phyloP scores from a whole-genome alignment of 2,329 filamentous ascomycete genomes.

The Beauveria australis region DNA sequence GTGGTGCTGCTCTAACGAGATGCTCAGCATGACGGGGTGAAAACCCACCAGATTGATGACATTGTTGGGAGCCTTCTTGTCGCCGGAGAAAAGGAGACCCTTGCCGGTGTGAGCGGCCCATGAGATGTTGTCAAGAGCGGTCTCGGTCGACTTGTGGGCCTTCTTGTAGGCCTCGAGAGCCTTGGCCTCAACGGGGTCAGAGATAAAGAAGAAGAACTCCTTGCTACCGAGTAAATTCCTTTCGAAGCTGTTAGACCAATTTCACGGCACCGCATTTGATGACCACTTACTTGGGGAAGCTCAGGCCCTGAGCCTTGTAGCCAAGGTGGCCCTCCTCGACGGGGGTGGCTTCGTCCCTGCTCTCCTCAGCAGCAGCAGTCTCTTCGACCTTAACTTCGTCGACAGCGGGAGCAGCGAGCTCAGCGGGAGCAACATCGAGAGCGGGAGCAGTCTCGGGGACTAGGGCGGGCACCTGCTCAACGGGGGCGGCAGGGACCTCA shows the following conservation, averaged over 20 bases:
- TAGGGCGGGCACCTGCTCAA: constrained; percentile 27
- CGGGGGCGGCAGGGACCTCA: constrained; percentile 47
- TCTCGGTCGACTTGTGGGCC: constrained; percentile 71
- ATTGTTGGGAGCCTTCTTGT: constrained; percentile 73
- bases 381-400: constrained; percentile 31
- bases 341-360: constrained; percentile 52
- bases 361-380: constrained; percentile 32
- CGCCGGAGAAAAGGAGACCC: constrained; percentile 84
- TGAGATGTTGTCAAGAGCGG: constrained; percentile 70
- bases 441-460: constrained; percentile 18
- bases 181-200: constrained; percentile 65
- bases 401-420: constrained; percentile 35
- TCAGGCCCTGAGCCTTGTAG: constrained; percentile 80
- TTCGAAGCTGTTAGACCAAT: neutral
- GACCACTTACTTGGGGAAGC: constrained; percentile 70
- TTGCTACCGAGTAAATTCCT: constrained; percentile 88
- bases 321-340: constrained; percentile 77
- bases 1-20: constrained; percentile 3
- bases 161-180: constrained; percentile 71
- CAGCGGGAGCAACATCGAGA: constrained; percentile 24
- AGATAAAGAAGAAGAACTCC: constrained; percentile 84
- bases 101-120: constrained; percentile 94
- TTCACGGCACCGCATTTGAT: neutral
- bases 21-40: neutral
- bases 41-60: constrained; percentile 74